phyloP scores from a whole-genome alignment of 2,329 filamentous ascomycete species.

The Diaporthe sp. region DNA sequence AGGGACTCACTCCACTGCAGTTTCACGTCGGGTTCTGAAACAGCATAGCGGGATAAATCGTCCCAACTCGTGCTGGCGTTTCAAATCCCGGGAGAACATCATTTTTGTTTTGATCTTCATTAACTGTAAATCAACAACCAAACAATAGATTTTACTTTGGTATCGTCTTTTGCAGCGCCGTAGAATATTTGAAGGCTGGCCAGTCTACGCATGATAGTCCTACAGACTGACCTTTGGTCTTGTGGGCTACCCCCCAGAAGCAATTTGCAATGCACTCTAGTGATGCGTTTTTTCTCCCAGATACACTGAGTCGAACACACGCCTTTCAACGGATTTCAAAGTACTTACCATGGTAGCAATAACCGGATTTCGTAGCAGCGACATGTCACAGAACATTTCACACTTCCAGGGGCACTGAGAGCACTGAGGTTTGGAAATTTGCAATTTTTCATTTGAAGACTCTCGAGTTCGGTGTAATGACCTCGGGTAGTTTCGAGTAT shows the following conservation, averaged over 20 bases:
- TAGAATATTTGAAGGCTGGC: neutral
- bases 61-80: conserved; percentile 1
- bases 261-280: neutral
- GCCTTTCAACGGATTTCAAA: neutral
- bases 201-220: neutral
- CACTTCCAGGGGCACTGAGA: neutral
- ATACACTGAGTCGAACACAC: neutral
- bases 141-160: neutral
- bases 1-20: neutral
- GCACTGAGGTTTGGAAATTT: neutral
- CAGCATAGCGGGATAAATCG: neutral
- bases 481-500: neutral
- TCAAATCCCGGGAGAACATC: neutral
- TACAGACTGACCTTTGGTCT: neutral
- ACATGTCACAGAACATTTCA: neutral
- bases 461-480: neutral
- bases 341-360: neutral
- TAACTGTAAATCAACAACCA: neutral
- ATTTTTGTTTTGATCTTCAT: neutral
- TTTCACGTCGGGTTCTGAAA: conserved; percentile 33
- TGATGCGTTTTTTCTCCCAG: neutral
- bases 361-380: neutral
- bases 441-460: neutral
- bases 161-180: no score
- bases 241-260: neutral